Evolutionary conservation across 768 basidiomycete genomes (phyloP), one percentile per base, ranked within the genome.

Genomic region (Termitomyces sp.): DNA sequence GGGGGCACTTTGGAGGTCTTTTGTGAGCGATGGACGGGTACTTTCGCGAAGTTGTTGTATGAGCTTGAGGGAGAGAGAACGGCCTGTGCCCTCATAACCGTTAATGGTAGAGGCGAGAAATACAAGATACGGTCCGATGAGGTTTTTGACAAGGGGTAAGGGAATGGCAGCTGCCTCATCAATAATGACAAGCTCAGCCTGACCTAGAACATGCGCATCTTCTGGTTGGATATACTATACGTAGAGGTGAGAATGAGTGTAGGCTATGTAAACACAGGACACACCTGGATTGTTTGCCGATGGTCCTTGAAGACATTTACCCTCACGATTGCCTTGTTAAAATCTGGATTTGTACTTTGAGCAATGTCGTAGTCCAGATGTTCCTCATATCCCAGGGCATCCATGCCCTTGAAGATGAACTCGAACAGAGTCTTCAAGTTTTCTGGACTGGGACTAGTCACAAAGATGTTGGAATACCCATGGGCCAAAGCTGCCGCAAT

Each of bases 21-120:
- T 91, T 18, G 87, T 80, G 45, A 94, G 77, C 1, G 91, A 88
- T 0, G 93, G 88, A 3, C 91, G 84, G 0, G 92, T 92, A 73
- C 87, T 90, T 72, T 98, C 97, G 40, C 97, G 90, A 4, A 98
- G 86, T 73, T 97, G 95, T 73, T 98, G 92, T 65, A 99, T 91
- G 60, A 99, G 90, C 75, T 99, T 99, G 63, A 99, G 89, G 51
- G 95, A 97, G 52, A 99, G 86, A 1, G 96, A 98, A 32, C 97
- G 92, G n/a, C 97, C 97, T 0, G 97, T 98, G 32, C 97, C 97
- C 81, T 98, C 97, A 74, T 99, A 99, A 44, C 97, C 97, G 72
- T 98, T 98, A 77, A 99, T 95, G 0, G 97, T 99, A n/a, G 95
- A 97, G 1, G 97, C 93, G 82, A 98, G 89, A 81, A 98, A 98